phyloP scores from a whole-genome alignment of 2,329 filamentous ascomycete genomes.

The Venturia nashicola region DNA sequence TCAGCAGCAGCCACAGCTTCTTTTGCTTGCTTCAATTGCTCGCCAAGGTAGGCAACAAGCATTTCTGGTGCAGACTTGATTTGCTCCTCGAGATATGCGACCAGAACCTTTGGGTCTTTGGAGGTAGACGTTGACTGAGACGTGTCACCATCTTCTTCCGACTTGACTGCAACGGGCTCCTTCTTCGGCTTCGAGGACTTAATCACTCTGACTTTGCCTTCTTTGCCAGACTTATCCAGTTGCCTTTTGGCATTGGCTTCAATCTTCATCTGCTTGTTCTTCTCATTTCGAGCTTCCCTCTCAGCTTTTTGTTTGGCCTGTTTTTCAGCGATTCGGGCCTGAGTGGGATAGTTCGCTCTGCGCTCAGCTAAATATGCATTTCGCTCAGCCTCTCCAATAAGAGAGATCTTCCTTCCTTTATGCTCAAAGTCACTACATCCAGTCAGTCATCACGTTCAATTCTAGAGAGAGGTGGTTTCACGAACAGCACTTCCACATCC shows the following conservation, averaged over 20 bases:
- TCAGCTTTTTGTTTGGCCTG: constrained; percentile 30
- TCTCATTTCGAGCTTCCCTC: constrained; percentile 11
- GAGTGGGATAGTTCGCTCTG: constrained; percentile 68
- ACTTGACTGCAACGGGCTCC: constrained; percentile 17
- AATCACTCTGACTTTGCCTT: constrained; percentile 11
- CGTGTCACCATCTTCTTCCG: constrained; percentile 11
- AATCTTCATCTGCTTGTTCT: constrained; percentile 5
- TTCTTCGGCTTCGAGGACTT: constrained; percentile 16
- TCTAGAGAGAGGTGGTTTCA: constrained; percentile 20
- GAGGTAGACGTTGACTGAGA: background rate
- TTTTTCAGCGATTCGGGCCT: constrained; percentile 53
- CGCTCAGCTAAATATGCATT: constrained; percentile 72
- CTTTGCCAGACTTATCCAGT: background rate
- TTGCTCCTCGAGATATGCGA: background rate
- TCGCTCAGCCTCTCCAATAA: constrained; percentile 53
- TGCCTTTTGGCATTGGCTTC: background rate
- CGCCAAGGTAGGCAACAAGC: constrained; percentile 3
- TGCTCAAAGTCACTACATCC: constrained; percentile 39
- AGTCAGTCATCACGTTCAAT: constrained; percentile 12
- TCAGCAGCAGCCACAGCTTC: constrained; percentile 3
- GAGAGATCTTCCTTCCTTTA: constrained; percentile 39
- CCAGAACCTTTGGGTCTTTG: background rate
- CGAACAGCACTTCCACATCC: constrained; percentile 37
- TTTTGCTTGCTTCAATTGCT: constrained; percentile 4
- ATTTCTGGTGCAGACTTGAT: background rate